Evolutionary conservation across 139 green algal species (phyloP).

Genomic region (Micractinium sp.): DNA sequence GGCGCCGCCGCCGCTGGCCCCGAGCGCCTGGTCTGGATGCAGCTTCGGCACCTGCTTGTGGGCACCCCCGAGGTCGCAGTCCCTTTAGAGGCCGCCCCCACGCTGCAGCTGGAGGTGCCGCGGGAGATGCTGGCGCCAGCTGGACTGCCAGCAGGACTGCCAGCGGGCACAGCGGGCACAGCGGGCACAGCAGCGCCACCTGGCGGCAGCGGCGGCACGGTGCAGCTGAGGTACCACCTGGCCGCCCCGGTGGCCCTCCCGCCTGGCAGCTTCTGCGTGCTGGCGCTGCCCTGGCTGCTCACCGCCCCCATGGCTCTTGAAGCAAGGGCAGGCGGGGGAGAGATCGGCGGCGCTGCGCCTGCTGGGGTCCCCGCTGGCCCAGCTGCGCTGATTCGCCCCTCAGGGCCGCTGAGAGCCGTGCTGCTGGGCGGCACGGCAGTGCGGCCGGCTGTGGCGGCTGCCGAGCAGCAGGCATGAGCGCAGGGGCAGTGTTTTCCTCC

Average conservation of each 20-base stretch:
- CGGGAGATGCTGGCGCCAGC: slow-evolving; percentile 6
- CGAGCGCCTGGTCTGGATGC: not conserved
- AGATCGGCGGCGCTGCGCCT: too few relatives aligned
- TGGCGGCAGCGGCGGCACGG: not conserved
- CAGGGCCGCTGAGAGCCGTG: not conserved
- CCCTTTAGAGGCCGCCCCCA: not conserved
- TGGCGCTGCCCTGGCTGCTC: slow-evolving; percentile 31
- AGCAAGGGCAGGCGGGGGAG: not conserved
- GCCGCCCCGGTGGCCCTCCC: not conserved
- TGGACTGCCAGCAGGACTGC: not conserved
- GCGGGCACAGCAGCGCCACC: not conserved
- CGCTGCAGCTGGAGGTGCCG: slow-evolving; percentile 11
- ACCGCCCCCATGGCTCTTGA: slow-evolving; percentile 4
- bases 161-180: not conserved
- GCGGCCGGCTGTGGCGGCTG: not conserved
- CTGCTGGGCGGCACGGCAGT: not conserved
- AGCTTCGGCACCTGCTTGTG: not conserved
- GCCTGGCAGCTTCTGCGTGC: slow-evolving; percentile 14
- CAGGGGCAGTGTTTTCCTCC: too few relatives aligned
- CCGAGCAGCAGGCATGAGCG: too few relatives aligned
- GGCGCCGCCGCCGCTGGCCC: not conserved
- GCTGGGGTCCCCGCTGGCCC: not conserved
- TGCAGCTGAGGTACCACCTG: not conserved
- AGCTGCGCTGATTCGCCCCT: slow-evolving; percentile 15
- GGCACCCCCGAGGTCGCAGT: not conserved